Base-by-base conservation (phyloP, 306 rosid genomes). In the Ochetophila trinervis region DNA sequence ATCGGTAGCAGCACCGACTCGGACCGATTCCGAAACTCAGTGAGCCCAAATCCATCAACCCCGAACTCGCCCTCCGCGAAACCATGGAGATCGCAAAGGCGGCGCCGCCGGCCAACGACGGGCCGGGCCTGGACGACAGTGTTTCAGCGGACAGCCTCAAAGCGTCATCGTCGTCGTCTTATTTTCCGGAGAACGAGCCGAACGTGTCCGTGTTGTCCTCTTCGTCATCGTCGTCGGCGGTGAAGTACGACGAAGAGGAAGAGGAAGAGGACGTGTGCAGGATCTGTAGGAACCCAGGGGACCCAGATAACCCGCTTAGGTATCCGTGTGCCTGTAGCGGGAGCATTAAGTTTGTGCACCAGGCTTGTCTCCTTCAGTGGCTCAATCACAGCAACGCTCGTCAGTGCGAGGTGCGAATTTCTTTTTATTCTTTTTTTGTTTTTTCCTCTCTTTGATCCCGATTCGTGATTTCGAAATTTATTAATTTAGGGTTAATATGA, bases 341-440 rank as follows among this genome's bases (percentile, higher is more conserved):
- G 9, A 94, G 99, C 81, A 94, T 94, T 70, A 94, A 94, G 71
- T 94, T 78, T 67, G 99, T 94, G 62, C 99, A 90, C 64, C 99
- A 94, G 76, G 99, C 90, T 54, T 94, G 99, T 76, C 96, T 94
- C 62, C 88, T 94, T 72, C 99, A 90, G 86, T 94, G 99, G 99
- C 97, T 94, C 63, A 90, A 86, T 84, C 99, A 94, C 76, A 94
- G 99, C 87, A 94, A 94, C 82, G 99, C 97, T 69, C 96, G 99
- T 56, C 99, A 94, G 81, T 94, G 99, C 87, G 99, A 94, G 97
- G 99, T 94, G 75, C 65, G 2, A 67, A 57, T 58, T 27, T 71
- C 19, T 54, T 61, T 53, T 49, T n/a, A 65, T 27, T 27, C 4
- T 27, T 27, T 27, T 27, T 27, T 27, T 57, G 17, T 58, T 15